A percentile compares a stretch with the other conserved stretches of the same genome.
Conservation (phyloP, 2,329 filamentous ascomycete species). For the Penicillium concentricum region DNA sequence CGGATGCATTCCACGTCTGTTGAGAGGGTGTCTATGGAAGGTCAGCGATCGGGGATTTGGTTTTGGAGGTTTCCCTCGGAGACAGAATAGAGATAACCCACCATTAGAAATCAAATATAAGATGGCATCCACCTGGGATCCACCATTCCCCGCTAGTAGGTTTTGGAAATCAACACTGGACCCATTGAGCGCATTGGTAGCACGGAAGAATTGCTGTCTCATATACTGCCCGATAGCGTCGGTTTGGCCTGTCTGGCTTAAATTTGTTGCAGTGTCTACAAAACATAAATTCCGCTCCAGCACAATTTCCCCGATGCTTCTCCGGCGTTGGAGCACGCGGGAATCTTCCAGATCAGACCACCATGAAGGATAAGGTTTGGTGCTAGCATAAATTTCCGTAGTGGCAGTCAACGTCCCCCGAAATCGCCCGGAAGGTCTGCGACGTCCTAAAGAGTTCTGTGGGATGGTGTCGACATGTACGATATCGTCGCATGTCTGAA, state of each 20-base stretch:
- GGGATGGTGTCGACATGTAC: slow-evolving; percentile 77
- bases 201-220: slow-evolving; percentile 65
- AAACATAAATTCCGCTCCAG: slow-evolving; percentile 93
- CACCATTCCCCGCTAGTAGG: slow-evolving; percentile 77
- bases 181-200: slow-evolving; percentile 60
- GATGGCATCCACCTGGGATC: slow-evolving; percentile 78
- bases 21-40: slow-evolving; percentile 52
- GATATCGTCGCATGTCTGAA: slow-evolving; percentile 84
- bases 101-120: slow-evolving; percentile 77
- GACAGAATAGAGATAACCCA: slow-evolving; percentile 45
- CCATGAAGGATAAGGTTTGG: slow-evolving; percentile 83
- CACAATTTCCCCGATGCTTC: slow-evolving; percentile 72
- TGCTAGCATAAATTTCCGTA: slow-evolving; percentile 74
- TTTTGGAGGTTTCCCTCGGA: not conserved
- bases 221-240: slow-evolving; percentile 68
- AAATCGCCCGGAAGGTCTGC: slow-evolving; percentile 23
- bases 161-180: slow-evolving; percentile 72
- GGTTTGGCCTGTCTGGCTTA: slow-evolving; percentile 54
- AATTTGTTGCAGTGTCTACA: slow-evolving; percentile 69
- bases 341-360: slow-evolving; percentile 76
- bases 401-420: slow-evolving; percentile 39
- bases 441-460: slow-evolving; percentile 17
- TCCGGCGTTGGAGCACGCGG: slow-evolving; percentile 59
- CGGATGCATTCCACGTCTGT: slow-evolving; percentile 71
- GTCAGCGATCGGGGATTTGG: not conserved